Evolutionary conservation across 164 flowering plant species (phyloP).

Genomic region (Vitis amurensis): DNA sequence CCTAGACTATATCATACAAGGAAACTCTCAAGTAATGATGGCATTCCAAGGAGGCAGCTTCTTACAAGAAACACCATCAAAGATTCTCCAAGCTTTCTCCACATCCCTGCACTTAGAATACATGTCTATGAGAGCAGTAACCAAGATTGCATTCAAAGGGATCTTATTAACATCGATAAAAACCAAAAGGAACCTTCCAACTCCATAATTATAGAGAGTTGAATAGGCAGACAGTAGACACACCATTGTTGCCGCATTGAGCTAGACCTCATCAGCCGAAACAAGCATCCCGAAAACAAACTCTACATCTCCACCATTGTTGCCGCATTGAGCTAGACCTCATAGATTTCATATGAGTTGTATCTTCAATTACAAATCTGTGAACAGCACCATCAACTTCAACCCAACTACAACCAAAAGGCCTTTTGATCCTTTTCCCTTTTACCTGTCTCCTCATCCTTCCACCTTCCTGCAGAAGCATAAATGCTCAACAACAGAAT

Average conservation of each 20-base stretch:
- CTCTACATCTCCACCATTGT: too few species aligned
- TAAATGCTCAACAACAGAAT: too few species aligned
- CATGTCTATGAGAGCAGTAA: slow-evolving; percentile 36
- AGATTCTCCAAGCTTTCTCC: slow-evolving; percentile 26
- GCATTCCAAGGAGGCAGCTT: slow-evolving; percentile 16
- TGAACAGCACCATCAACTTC: too few species aligned
- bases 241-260: slow-evolving; percentile 38
- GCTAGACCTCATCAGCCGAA: slow-evolving; percentile 24
- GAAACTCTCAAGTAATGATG: neutral
- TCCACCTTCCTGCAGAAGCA: too few species aligned
- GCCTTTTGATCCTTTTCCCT: too few species aligned
- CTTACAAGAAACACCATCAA: slow-evolving; percentile 24
- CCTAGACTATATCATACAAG: too few species aligned
- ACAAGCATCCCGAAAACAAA: neutral
- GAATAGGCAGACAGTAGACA: slow-evolving; percentile 40
- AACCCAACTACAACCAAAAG: too few species aligned
- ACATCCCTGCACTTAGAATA: slow-evolving; percentile 31
- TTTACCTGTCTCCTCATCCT: too few species aligned
- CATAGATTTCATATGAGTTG: too few species aligned
- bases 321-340: too few species aligned
- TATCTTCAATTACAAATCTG: too few species aligned
- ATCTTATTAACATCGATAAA: slow-evolving; percentile 34
- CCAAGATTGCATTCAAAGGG: slow-evolving; percentile 24
- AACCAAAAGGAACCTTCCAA: slow-evolving; percentile 33
- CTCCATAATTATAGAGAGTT: slow-evolving; percentile 15